phyloP scores from a whole-genome alignment of 2,329 filamentous ascomycete genomes.

The Plectosphaerella sp. region DNA sequence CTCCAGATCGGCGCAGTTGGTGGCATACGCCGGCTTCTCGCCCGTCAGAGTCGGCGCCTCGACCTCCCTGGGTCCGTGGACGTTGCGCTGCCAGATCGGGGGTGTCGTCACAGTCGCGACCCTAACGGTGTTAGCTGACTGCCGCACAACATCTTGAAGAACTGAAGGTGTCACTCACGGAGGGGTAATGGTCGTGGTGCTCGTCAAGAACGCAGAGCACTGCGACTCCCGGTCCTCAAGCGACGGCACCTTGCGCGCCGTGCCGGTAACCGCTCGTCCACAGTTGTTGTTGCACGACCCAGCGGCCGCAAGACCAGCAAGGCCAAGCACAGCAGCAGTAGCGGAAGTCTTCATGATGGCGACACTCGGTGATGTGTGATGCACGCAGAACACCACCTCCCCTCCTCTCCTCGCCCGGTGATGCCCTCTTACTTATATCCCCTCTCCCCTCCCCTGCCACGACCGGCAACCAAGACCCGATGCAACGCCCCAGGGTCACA shows the following conservation, averaged over 20 bases:
- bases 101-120: constrained; percentile 1
- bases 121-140: not conserved
- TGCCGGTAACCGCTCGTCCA: constrained; percentile 7
- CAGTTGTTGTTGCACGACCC: constrained; percentile 10
- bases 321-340: not conserved
- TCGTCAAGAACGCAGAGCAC: constrained; percentile 7
- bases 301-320: not conserved
- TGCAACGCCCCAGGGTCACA: too few relatives aligned
- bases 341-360: not conserved
- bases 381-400: too few relatives aligned
- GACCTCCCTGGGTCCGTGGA: constrained; percentile 1
- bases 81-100: constrained; percentile 1
- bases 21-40: constrained; percentile 12
- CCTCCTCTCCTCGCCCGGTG: too few relatives aligned
- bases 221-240: constrained; percentile 3
- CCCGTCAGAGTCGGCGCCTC: not conserved
- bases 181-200: constrained; percentile 2
- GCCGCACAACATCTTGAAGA: not conserved
- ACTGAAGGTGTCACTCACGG: constrained; percentile 1
- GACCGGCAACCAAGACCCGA: too few relatives aligned
- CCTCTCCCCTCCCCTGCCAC: too few relatives aligned
- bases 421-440: too few relatives aligned
- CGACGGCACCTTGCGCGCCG: not conserved
- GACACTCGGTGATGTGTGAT: too few relatives aligned
- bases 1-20: constrained; percentile 7